These are phyloP conservation scores for Chlamydomonas schloesseri DNA, from an alignment of 139 green algal genomes.

Conservation along the genomic window DNA sequence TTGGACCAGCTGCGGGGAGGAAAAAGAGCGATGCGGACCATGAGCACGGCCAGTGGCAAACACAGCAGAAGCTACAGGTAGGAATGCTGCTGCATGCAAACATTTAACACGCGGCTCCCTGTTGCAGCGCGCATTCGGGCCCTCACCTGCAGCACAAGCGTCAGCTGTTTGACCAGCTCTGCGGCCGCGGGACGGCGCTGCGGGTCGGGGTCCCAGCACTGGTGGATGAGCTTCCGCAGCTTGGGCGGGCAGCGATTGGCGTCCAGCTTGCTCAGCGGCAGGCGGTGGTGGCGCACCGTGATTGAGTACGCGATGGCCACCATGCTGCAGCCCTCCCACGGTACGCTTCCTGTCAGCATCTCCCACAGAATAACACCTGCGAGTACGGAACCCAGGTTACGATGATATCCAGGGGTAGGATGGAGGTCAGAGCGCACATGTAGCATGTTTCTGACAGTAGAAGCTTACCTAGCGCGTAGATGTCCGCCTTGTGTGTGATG, in stretches of 20 bases:
- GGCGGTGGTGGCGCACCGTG: slow-evolving; percentile 41
- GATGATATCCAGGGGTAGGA: too few species aligned
- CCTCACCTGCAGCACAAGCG: slow-evolving; percentile 30
- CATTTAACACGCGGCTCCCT: too few species aligned
- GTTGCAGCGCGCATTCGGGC: too few species aligned
- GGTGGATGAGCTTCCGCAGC: slow-evolving; percentile 44
- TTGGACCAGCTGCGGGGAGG: too few species aligned
- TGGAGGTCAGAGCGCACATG: too few species aligned
- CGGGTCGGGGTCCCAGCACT: slow-evolving; percentile 46
- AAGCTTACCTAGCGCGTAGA: slow-evolving; percentile 23
- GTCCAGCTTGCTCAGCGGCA: slow-evolving; percentile 43
- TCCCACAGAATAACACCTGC: slow-evolving; percentile 40
- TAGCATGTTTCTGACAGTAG: too few species aligned
- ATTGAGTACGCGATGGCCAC: slow-evolving; percentile 46
- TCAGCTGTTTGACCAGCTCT: slow-evolving; percentile 43
- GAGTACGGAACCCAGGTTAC: too few species aligned
- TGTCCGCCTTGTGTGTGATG: slow-evolving; percentile 42
- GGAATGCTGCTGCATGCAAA: too few species aligned
- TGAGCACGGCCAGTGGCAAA: too few species aligned
- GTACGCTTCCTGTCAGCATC: slow-evolving; percentile 32
- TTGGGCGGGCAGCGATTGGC: slow-evolving; percentile 31
- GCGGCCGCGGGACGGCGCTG: slow-evolving; percentile 33
- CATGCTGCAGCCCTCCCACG: slow-evolving; percentile 45
- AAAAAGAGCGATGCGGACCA: too few species aligned
- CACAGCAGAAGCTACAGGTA: too few species aligned